A percentile compares a stretch with the other conserved stretches of the same genome.
Conservation (phyloP, 345 rosid genomes). For the Gossypium stocksii region DNA sequence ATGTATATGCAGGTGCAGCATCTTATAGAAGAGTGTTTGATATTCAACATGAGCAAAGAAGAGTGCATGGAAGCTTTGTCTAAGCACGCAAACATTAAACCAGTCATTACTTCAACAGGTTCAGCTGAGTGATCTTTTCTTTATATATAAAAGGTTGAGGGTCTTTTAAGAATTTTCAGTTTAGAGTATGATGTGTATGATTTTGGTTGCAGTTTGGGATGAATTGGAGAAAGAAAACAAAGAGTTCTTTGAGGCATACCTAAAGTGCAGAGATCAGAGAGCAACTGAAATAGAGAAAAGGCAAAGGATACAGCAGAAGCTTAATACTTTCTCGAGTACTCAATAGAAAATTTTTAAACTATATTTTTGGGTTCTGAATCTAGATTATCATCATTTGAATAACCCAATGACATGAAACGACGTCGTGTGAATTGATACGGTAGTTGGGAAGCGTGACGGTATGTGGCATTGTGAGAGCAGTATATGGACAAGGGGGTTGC, state of each 20-base stretch:
- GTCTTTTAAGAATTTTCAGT: no score
- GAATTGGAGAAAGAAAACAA: constrained; percentile 89
- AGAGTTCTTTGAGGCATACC: constrained; percentile 79
- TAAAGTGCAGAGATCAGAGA: constrained; percentile 28
- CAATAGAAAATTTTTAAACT: no score
- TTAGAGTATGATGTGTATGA: neutral
- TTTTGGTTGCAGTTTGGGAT: constrained; percentile 66
- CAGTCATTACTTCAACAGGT: constrained; percentile 91
- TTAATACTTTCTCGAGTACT: constrained; percentile 11
- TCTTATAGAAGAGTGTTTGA: constrained; percentile 83
- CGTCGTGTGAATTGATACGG: neutral
- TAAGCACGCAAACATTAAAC: constrained; percentile 77
- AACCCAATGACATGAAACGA: no score
- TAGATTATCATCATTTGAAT: no score
- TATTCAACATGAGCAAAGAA: constrained; percentile 81
- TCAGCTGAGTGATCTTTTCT: neutral
- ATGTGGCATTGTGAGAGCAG: neutral
- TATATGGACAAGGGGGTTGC: neutral
- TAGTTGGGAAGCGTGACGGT: constrained; percentile 10
- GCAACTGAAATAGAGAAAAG: constrained; percentile 37
- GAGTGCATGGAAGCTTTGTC: constrained; percentile 92
- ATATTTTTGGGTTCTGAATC: no score
- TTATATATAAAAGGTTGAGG: no score
- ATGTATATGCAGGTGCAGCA: constrained; percentile 63
- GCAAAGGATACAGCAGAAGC: constrained; percentile 35